phyloP scores from a whole-genome alignment of 768 basidiomycete species.

The Naganishia antarctica region DNA sequence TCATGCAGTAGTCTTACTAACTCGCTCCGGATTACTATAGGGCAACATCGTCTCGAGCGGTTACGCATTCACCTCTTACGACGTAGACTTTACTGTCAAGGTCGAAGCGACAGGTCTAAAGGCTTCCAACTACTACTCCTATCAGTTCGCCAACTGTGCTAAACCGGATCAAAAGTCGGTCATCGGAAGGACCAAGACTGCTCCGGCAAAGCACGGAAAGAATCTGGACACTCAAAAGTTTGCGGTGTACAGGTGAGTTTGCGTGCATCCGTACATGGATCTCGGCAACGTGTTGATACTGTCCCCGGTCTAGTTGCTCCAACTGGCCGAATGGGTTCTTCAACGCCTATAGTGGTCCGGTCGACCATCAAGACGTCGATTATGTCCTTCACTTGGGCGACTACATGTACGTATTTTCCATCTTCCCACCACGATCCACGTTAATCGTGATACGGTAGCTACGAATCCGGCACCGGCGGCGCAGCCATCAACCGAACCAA shows the following conservation, averaged over 20 bases:
- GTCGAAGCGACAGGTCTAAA: slow-evolving; percentile 57
- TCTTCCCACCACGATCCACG: neutral
- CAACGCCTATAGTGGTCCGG: slow-evolving; percentile 60
- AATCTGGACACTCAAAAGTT: slow-evolving; percentile 57
- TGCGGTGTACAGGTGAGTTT: slow-evolving; percentile 56
- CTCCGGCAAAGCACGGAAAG: slow-evolving; percentile 54
- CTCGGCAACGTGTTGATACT: too few species aligned
- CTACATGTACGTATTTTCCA: slow-evolving; percentile 38
- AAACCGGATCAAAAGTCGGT: slow-evolving; percentile 53
- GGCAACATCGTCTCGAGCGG: slow-evolving; percentile 51
- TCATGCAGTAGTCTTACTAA: neutral
- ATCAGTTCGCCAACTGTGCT: slow-evolving; percentile 58
- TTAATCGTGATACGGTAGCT: slow-evolving; percentile 7
- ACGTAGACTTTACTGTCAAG: slow-evolving; percentile 62
- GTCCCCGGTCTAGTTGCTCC: neutral
- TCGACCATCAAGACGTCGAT: slow-evolving; percentile 57
- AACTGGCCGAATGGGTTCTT: slow-evolving; percentile 54
- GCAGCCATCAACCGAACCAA: slow-evolving; percentile 55
- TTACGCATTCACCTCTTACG: slow-evolving; percentile 57
- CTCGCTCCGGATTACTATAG: neutral
- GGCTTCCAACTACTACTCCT: slow-evolving; percentile 59
- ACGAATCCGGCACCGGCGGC: slow-evolving; percentile 47
- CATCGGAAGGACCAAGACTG: slow-evolving; percentile 56
- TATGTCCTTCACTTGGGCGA: slow-evolving; percentile 59
- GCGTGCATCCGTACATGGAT: slow-evolving; percentile 53